These are phyloP conservation scores for Eragrostis nindensis DNA, from an alignment of 176 grass and related monocot genomes.

Conservation along the genomic window DNA sequence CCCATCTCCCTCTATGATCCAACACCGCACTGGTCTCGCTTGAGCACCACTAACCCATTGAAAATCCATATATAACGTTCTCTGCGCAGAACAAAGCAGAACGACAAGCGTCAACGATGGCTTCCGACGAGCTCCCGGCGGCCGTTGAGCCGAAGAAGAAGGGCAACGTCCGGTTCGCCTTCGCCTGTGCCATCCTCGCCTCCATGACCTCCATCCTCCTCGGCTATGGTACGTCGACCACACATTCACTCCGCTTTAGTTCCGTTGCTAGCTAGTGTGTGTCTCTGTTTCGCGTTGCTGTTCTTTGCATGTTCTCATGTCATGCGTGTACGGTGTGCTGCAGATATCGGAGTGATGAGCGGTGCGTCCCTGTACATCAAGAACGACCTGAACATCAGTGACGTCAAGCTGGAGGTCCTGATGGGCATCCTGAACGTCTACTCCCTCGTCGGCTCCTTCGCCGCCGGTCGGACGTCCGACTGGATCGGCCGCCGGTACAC, in stretches of 20 bases:
- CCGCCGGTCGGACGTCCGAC: constrained; percentile 75
- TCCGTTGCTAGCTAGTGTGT: not conserved
- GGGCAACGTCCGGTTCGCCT: constrained; percentile 63
- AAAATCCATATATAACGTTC: not conserved
- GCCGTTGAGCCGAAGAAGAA: constrained; percentile 42
- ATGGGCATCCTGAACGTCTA: constrained; percentile 80
- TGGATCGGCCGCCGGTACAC: constrained; percentile 82
- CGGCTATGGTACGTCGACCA: constrained; percentile 56
- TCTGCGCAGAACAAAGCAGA: not conserved
- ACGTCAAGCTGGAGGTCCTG: constrained; percentile 66
- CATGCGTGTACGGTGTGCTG: not conserved
- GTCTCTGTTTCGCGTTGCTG: not conserved
- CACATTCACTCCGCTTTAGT: not conserved
- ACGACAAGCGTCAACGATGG: constrained; percentile 34
- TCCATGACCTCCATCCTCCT: constrained; percentile 95
- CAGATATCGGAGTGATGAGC: constrained; percentile 94
- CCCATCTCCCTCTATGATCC: not conserved
- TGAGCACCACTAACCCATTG: constrained; percentile 18
- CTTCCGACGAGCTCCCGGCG: constrained; percentile 41
- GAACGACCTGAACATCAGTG: constrained; percentile 49
- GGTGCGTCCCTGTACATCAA: constrained; percentile 70
- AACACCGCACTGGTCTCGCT: constrained; percentile 13
- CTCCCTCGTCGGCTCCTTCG: constrained; percentile 80
- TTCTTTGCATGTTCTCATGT: constrained; percentile 28
- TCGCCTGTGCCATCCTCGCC: constrained; percentile 74